These are phyloP conservation scores for Botrytis byssoidea DNA, from an alignment of 2,329 filamentous ascomycete genomes.

Conservation along the genomic window DNA sequence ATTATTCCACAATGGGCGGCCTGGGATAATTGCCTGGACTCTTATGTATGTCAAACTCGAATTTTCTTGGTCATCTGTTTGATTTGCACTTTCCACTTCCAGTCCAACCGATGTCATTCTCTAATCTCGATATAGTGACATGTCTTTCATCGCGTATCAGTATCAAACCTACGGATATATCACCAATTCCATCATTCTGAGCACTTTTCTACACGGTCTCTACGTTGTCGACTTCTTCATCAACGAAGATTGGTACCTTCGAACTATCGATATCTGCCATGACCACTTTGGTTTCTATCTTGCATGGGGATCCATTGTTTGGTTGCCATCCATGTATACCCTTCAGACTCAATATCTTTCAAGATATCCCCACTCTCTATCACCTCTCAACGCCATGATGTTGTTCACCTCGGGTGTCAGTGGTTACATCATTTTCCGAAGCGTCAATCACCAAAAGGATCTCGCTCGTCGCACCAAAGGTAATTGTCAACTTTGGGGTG, in stretches of 20 bases:
- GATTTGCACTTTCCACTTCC: slow-evolving; percentile 1
- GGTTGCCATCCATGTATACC: slow-evolving; percentile 48
- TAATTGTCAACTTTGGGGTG: slow-evolving; percentile 46
- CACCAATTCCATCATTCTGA: slow-evolving; percentile 45
- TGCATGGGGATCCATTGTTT: slow-evolving; percentile 47
- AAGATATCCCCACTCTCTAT: slow-evolving; percentile 41
- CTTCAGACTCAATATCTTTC: slow-evolving; percentile 50
- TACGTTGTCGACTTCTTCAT: slow-evolving; percentile 51
- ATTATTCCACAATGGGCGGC: slow-evolving; percentile 48
- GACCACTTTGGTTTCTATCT: slow-evolving; percentile 46
- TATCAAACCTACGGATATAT: slow-evolving; percentile 44
- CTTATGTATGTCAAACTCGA: slow-evolving; percentile 41
- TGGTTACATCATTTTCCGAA: slow-evolving; percentile 47
- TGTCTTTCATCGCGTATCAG: slow-evolving; percentile 44
- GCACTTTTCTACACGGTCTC: slow-evolving; percentile 45
- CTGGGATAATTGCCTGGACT: slow-evolving; percentile 50
- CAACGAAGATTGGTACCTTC: slow-evolving; percentile 50
- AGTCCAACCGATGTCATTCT: not conserved
- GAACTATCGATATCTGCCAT: slow-evolving; percentile 45
- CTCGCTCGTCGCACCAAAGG: slow-evolving; percentile 43
- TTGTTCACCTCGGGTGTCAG: slow-evolving; percentile 39
- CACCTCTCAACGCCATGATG: slow-evolving; percentile 31
- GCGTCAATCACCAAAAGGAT: slow-evolving; percentile 48
- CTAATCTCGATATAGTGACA: slow-evolving; percentile 36
- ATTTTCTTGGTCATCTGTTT: not conserved